These are phyloP conservation scores for Aspergillus cavernicola DNA, from an alignment of 495 filamentous ascomycete species.

Conservation along the genomic window DNA sequence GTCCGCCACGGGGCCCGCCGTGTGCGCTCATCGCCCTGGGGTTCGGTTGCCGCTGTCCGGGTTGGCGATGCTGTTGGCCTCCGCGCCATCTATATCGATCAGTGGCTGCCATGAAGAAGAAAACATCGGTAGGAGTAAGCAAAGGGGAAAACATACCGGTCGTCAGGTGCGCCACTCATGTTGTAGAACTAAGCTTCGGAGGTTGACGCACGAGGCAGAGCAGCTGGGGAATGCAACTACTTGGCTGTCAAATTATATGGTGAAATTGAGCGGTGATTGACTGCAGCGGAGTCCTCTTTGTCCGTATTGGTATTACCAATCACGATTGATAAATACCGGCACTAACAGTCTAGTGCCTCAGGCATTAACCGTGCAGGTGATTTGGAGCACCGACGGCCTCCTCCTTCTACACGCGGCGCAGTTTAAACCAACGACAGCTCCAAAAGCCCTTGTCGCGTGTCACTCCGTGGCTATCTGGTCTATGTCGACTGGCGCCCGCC, in stretches of 20 bases:
- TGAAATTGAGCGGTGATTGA: not conserved
- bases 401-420: conserved; percentile 7
- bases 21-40: conserved; percentile 32
- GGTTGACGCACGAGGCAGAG: not conserved
- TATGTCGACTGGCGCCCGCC: not conserved
- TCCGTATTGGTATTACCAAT: not conserved
- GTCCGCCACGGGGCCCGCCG: conserved; percentile 29
- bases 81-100: conserved; percentile 35
- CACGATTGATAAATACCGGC: not conserved
- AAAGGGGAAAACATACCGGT: conserved; percentile 3
- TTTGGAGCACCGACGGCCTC: conserved; percentile 3
- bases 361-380: conserved; percentile 1
- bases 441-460: not conserved
- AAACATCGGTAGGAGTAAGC: conserved; percentile 2
- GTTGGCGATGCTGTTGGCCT: conserved; percentile 39
- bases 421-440: not conserved
- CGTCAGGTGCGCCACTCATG: conserved; percentile 12
- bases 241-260: not conserved
- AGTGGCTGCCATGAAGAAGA: not conserved
- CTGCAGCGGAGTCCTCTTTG: not conserved
- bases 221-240: conserved; percentile 8
- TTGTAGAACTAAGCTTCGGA: conserved; percentile 9
- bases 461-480: not conserved
- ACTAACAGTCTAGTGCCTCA: not conserved
- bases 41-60: conserved; percentile 35